phyloP scores from a whole-genome alignment of 345 rosid genomes.

The Rhizophora apiculata region DNA sequence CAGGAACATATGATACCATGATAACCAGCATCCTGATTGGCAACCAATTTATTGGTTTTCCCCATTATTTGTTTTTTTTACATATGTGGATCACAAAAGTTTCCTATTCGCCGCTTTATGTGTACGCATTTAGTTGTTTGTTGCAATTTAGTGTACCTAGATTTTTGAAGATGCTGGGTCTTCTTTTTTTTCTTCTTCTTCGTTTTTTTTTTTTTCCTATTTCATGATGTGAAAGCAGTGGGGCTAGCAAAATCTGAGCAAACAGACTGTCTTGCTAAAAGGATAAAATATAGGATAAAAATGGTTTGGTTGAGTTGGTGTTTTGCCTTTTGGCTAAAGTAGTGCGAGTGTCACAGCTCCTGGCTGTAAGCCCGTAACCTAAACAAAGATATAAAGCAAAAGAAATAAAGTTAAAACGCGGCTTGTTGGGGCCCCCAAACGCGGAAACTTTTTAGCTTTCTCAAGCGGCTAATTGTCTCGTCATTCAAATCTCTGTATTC shows the following conservation, averaged over 20 bases:
- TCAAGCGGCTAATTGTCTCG: not conserved
- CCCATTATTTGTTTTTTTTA: too few relatives aligned
- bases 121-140: not conserved
- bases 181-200: too few relatives aligned
- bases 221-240: too few relatives aligned
- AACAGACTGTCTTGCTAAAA: too few relatives aligned
- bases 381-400: not conserved
- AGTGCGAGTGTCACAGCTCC: not conserved
- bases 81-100: not conserved
- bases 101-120: not conserved
- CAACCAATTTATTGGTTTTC: not conserved
- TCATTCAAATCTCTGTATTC: not conserved
- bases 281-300: too few relatives aligned
- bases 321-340: not conserved
- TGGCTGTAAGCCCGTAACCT: not conserved
- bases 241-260: not conserved
- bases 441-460: not conserved
- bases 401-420: conserved; percentile 5
- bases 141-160: not conserved
- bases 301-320: too few relatives aligned
- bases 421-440: not conserved
- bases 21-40: not conserved
- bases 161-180: too few relatives aligned
- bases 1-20: not conserved
- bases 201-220: too few relatives aligned